Evolutionary conservation across 192 early-diverging fungal species (phyloP).

Genomic region (Lobosporangium transversale): DNA sequence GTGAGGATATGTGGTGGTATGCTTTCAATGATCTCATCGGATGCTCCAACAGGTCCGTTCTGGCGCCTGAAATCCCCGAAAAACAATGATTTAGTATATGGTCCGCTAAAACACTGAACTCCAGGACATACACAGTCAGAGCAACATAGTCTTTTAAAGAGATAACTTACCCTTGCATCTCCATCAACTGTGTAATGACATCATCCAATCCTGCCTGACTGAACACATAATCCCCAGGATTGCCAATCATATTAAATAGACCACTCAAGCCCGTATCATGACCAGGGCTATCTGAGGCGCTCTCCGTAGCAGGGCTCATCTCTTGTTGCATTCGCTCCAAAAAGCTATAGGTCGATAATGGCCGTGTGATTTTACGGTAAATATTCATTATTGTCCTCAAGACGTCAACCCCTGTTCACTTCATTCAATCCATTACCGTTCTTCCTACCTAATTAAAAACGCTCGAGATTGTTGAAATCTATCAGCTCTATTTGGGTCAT

Average conservation of each 20-base stretch:
- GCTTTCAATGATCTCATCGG: slow-evolving; percentile 76
- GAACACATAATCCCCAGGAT: slow-evolving; percentile 89
- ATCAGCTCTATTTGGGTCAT: background rate
- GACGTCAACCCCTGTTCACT: background rate
- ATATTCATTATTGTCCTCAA: too few species aligned
- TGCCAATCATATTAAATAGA: slow-evolving; percentile 42
- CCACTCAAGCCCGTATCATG: slow-evolving; percentile 15
- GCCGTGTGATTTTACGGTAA: too few species aligned
- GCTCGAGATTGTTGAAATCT: background rate
- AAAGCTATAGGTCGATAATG: slow-evolving; percentile 10
- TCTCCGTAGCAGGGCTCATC: background rate
- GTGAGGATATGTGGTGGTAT: slow-evolving; percentile 59
- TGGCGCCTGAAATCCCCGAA: slow-evolving; percentile 54
- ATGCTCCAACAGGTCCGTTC: slow-evolving; percentile 81
- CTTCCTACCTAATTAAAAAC: slow-evolving; percentile 2
- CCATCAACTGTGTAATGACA: slow-evolving; percentile 89
- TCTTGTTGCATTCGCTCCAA: slow-evolving; percentile 24
- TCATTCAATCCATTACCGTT: background rate
- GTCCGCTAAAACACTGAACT: too few species aligned
- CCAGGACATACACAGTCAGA: too few species aligned
- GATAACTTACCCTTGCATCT: slow-evolving; percentile 64
- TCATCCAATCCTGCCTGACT: slow-evolving; percentile 85
- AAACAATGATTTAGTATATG: too few species aligned
- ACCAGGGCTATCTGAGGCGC: background rate
- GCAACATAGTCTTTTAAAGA: background rate